phyloP scores from a whole-genome alignment of 352 stramenopile species.

The Pythium myriotylum region DNA sequence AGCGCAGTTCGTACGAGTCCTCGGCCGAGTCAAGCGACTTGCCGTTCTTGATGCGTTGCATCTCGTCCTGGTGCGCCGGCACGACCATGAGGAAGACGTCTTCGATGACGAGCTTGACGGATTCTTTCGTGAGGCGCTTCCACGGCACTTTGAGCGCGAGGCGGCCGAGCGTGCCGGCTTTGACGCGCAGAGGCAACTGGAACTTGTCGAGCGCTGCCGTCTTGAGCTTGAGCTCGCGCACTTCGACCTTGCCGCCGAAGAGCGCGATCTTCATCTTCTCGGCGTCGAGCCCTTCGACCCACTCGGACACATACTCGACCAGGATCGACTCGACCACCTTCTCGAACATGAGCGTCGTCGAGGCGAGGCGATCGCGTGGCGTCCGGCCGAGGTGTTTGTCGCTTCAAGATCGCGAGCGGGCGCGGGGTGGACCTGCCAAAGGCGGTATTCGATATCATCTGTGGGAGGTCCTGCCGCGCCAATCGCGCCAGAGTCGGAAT shows the following conservation, averaged over 20 bases:
- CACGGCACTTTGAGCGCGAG: slow-evolving; percentile 84
- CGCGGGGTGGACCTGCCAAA: slow-evolving; percentile 20
- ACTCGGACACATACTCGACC: slow-evolving; percentile 87
- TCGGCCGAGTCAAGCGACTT: slow-evolving; percentile 34
- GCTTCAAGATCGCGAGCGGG: slow-evolving; percentile 27
- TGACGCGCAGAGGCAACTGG: slow-evolving; percentile 76
- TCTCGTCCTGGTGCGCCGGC: slow-evolving; percentile 61
- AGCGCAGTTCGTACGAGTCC: slow-evolving; percentile 63
- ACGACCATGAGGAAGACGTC: slow-evolving; percentile 78
- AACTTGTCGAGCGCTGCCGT: slow-evolving; percentile 75
- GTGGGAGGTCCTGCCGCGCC: not conserved
- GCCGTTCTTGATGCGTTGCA: slow-evolving; percentile 34
- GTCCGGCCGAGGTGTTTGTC: too few species aligned
- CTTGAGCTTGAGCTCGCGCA: slow-evolving; percentile 76
- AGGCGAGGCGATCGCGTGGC: too few species aligned
- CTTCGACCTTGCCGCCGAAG: slow-evolving; percentile 83
- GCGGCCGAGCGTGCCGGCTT: slow-evolving; percentile 62
- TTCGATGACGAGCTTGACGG: slow-evolving; percentile 76
- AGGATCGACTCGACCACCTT: slow-evolving; percentile 84
- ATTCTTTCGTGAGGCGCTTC: slow-evolving; percentile 80
- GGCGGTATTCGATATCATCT: slow-evolving; percentile 5
- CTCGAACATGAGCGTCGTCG: slow-evolving; percentile 74
- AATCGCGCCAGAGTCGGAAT: too few species aligned
- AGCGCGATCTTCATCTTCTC: slow-evolving; percentile 89
- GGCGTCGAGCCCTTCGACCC: slow-evolving; percentile 81